Conservation (phyloP, 73 alveolate species). For the Paramecium caudatum region DNA sequence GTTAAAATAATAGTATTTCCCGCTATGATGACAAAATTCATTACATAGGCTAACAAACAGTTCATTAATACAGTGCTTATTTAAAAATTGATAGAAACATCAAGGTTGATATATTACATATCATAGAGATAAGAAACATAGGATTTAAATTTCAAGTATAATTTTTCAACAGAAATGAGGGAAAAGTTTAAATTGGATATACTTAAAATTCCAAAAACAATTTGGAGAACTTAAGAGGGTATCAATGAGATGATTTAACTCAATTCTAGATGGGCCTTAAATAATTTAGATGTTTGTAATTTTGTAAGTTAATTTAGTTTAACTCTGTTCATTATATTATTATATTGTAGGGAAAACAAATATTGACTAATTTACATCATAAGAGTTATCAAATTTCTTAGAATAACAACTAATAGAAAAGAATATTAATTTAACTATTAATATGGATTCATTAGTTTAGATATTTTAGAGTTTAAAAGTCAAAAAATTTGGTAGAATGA, state of each 20-base stretch:
- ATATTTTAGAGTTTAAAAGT: background rate
- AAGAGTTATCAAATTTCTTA: background rate
- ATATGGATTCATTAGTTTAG: background rate
- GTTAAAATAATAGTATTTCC: background rate
- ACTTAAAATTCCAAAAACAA: background rate
- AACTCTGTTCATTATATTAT: background rate
- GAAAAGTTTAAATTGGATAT: slow-evolving; percentile 7
- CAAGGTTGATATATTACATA: background rate
- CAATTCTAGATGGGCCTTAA: background rate
- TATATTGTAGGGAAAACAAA: background rate
- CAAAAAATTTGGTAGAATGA: background rate
- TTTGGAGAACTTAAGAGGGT: slow-evolving; percentile 22
- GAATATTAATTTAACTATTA: background rate
- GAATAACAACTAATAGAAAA: background rate
- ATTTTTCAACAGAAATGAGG: slow-evolving; percentile 3
- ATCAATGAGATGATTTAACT: background rate
- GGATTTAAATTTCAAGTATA: slow-evolving; percentile 26
- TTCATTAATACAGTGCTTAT: slow-evolving; percentile 22
- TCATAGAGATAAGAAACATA: slow-evolving; percentile 41
- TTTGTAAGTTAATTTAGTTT: slow-evolving; percentile 3
- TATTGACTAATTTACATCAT: background rate
- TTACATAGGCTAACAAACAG: background rate
- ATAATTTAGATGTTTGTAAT: slow-evolving; percentile 6
- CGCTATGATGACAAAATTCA: slow-evolving; percentile 2
- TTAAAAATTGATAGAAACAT: slow-evolving; percentile 33